phyloP scores from a whole-genome alignment of 345 rosid genomes.

The Streptanthus diversifolius region DNA sequence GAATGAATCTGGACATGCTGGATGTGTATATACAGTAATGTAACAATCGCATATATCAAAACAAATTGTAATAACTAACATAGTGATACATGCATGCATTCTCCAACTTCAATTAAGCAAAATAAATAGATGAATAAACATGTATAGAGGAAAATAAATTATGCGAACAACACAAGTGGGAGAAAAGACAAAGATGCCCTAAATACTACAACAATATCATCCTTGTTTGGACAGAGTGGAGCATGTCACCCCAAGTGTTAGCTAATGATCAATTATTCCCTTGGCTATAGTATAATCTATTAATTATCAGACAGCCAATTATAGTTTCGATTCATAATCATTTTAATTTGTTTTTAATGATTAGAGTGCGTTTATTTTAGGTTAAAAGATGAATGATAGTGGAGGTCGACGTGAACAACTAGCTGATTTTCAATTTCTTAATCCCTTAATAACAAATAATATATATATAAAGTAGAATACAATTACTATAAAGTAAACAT shows the following conservation, averaged over 20 bases:
- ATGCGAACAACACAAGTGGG: not conserved
- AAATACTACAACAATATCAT: not conserved
- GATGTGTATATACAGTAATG: no score
- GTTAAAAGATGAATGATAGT: constrained; percentile 13
- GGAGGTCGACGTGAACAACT: constrained; percentile 20
- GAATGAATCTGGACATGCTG: not conserved
- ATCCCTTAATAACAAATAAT: not conserved
- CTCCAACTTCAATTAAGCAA: not conserved
- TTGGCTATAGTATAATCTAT: not conserved
- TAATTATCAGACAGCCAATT: constrained; percentile 17
- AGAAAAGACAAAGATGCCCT: not conserved
- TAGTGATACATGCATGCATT: constrained; percentile 15
- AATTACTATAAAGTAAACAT: not conserved
- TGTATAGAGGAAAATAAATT: not conserved
- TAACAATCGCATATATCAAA: not conserved
- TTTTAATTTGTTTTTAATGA: not conserved
- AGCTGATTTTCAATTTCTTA: not conserved
- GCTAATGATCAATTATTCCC: constrained; percentile 29
- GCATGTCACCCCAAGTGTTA: constrained; percentile 37
- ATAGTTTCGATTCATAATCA: not conserved
- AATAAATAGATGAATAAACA: not conserved
- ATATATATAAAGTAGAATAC: not conserved
- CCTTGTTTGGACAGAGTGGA: constrained; percentile 27
- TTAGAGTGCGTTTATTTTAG: constrained; percentile 15
- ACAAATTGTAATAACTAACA: not conserved